phyloP scores from a whole-genome alignment of 345 rosid species.

The Eucalyptus globulus region DNA sequence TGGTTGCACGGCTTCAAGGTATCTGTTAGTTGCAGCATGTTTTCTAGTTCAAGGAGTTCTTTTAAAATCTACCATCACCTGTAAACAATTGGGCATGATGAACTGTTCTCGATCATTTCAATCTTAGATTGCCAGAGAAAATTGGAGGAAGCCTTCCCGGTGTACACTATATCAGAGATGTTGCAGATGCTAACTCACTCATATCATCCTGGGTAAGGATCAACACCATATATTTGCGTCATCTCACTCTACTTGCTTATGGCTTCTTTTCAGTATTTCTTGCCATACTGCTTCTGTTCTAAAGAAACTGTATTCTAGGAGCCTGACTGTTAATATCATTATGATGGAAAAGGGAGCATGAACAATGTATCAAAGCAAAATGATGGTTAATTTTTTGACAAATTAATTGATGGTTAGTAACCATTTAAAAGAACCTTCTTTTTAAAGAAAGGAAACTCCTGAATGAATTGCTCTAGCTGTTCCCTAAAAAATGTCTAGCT shows the following conservation, averaged over 20 bases:
- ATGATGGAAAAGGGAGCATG: neutral
- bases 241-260: neutral
- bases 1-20: slow-evolving; percentile 94
- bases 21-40: neutral
- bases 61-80: neutral
- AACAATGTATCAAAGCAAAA: neutral
- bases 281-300: neutral
- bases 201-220: slow-evolving; percentile 67
- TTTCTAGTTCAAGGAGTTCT: neutral
- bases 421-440: neutral
- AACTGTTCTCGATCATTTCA: neutral
- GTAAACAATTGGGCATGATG: neutral
- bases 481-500: neutral
- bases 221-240: neutral
- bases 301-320: neutral
- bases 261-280: neutral
- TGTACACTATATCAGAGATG: slow-evolving; percentile 87
- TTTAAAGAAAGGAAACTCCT: neutral
- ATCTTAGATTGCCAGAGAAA: slow-evolving; percentile 74
- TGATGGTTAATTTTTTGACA: neutral
- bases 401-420: neutral
- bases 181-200: slow-evolving; percentile 84
- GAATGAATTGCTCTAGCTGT: neutral
- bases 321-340: neutral
- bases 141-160: slow-evolving; percentile 89